Base-by-base conservation (phyloP, 2,329 filamentous ascomycete genomes). In the Pestalotiopsis sp. region DNA sequence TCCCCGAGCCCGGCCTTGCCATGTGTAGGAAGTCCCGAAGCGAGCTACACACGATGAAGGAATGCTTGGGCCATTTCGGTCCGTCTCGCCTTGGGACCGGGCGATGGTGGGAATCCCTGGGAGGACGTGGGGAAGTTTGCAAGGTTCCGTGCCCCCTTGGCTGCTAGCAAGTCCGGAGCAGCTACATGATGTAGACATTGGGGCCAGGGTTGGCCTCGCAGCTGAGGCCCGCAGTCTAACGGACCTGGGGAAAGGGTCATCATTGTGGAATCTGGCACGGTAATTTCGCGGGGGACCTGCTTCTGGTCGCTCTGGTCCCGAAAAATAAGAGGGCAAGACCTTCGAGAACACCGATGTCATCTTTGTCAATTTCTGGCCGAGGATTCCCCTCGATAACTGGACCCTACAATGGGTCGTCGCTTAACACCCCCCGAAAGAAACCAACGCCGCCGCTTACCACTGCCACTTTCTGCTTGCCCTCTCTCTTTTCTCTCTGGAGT, bases 271-370 rank as follows among this genome's bases (percentile, higher is more conserved):
- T 62, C 59, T 20, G n/a, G 31, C 27, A 36, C 31, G 59, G 27
- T 20, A 62, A 38, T 39, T 62, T 62, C 59, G 31, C 31, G 59
- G 59, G 59, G 59, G 14, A 52, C 45, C 45, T 52, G 7, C 20
- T 52, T 39, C 13, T 39, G 38, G 38, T 13, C 13, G 2, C 38
- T 39, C 13, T 7, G 38, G 38, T 39, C 38, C 38, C 38, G 38
- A 39, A 39, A 39, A 39, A 39, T 3, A 39, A 39, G 38, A 49
- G 41, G n/a, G 12, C 12, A 49, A 52, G 31, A 36, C 27, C 59
- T 62, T 39, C 31, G 59, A 62, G 25, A 39, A 62, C 31, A 62
- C 36, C 59, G 59, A 62, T 62, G 59, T 62, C 59, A 62, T 62
- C 56, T 59, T 20, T 20, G 31, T 36, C 27, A 20, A 36, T 59